phyloP scores from a whole-genome alignment of 1,139 yeast species.

The Scheffersomyces titani region DNA sequence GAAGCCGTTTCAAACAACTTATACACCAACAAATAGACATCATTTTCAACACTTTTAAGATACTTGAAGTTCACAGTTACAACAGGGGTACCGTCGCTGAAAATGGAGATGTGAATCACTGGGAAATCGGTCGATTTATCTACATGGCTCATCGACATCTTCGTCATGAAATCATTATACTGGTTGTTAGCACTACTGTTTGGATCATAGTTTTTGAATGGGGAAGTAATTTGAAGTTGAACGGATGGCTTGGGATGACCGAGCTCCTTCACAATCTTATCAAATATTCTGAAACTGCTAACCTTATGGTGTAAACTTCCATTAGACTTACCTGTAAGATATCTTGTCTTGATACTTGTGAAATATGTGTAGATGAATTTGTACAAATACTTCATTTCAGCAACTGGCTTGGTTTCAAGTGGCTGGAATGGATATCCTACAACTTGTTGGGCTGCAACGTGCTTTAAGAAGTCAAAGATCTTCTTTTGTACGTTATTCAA shows the following conservation, averaged over 20 bases:
- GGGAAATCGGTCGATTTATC: conserved; percentile 45
- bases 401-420: conserved; percentile 27
- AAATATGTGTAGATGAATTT: conserved; percentile 65
- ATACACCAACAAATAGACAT: conserved; percentile 59
- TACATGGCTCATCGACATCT: conserved; percentile 58
- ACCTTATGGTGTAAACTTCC: conserved; percentile 28
- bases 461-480: conserved; percentile 47
- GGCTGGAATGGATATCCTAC: conserved; percentile 32
- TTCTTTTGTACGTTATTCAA: conserved; percentile 45
- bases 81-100: conserved; percentile 73
- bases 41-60: conserved; percentile 44
- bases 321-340: conserved; percentile 23
- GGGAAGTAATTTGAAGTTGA: conserved; percentile 56
- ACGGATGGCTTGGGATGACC: conserved; percentile 45
- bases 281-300: conserved; percentile 26
- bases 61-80: conserved; percentile 55
- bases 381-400: conserved; percentile 64
- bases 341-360: conserved; percentile 49
- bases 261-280: conserved; percentile 28
- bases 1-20: conserved; percentile 67
- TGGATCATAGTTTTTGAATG: conserved; percentile 44
- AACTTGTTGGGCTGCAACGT: conserved; percentile 12
- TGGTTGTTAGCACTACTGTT: conserved; percentile 49
- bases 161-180: conserved; percentile 73
- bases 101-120: conserved; percentile 63